Percentiles rank a stretch among this genome's conserved stretches.
These are phyloP conservation scores for Trichoderma aggressivum DNA, from an alignment of 2,329 filamentous ascomycete species.

Conservation along the genomic window DNA sequence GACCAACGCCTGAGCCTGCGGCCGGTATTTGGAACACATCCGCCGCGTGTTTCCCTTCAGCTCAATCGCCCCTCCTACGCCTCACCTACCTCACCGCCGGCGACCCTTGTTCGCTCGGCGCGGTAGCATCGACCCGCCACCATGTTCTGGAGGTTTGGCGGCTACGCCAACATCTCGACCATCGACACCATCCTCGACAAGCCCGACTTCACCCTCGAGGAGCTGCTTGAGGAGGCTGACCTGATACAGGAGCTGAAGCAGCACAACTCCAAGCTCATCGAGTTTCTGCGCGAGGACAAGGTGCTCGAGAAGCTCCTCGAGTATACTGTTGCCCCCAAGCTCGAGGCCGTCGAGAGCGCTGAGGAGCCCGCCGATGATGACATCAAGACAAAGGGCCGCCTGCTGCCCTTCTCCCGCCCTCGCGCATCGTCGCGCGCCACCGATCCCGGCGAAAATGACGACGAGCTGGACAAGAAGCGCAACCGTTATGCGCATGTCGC, in stretches of 20 bases:
- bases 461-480: conserved; percentile 84
- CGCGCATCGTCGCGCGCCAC: conserved; percentile 52
- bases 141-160: conserved; percentile 99
- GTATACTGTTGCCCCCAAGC: conserved; percentile 82
- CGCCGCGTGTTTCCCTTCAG: neutral
- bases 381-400: conserved; percentile 44
- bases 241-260: conserved; percentile 97
- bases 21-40: neutral
- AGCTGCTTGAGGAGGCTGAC: conserved; percentile 92
- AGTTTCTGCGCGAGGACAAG: conserved; percentile 85
- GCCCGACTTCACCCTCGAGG: conserved; percentile 90
- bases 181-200: conserved; percentile 97
- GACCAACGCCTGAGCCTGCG: neutral
- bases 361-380: conserved; percentile 51
- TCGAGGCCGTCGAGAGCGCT: conserved; percentile 53
- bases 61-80: conserved; percentile 15
- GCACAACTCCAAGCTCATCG: conserved; percentile 95
- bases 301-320: conserved; percentile 81
- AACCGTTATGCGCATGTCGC: conserved; percentile 92
- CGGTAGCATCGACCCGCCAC: conserved; percentile 46
- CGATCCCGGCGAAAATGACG: conserved; percentile 52
- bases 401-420: conserved; percentile 48
- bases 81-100: conserved; percentile 29
- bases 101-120: conserved; percentile 31
- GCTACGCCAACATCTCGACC: conserved; percentile 94